Conservation (phyloP, 306 rosid species). For the Gastrolobium bilobum region DNA sequence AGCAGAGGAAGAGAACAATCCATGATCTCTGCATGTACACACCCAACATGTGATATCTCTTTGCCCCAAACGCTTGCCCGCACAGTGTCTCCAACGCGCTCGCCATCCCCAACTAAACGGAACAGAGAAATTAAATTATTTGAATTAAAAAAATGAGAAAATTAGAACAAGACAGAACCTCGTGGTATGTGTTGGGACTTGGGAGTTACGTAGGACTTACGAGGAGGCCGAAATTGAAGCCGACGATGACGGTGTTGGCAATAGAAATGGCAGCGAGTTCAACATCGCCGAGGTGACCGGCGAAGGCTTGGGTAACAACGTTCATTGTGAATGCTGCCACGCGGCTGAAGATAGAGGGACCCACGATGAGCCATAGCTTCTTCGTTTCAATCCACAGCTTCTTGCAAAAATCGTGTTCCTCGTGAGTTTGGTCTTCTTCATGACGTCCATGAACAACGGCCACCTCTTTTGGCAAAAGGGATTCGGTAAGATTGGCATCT, state of each 20-base stretch:
- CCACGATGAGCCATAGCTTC: constrained; percentile 79
- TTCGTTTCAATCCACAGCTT: constrained; percentile 67
- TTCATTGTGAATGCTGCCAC: constrained; percentile 70
- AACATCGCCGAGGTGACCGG: constrained; percentile 80
- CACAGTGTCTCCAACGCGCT: constrained; percentile 87
- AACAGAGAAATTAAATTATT: not conserved
- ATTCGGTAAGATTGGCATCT: constrained; percentile 13
- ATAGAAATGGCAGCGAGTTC: constrained; percentile 78
- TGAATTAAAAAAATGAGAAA: too few relatives aligned
- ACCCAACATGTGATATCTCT: constrained; percentile 67
- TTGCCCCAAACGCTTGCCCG: constrained; percentile 86
- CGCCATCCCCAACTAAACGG: constrained; percentile 75
- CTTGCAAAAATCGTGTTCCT: not conserved
- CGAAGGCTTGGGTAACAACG: constrained; percentile 80
- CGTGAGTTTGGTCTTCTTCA: not conserved
- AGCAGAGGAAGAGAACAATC: constrained; percentile 66
- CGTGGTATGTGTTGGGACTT: too few relatives aligned
- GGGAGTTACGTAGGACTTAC: constrained; percentile 42
- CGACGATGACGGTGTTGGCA: constrained; percentile 71
- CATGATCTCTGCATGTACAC: constrained; percentile 78
- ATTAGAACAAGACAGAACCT: too few relatives aligned
- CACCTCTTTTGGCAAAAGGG: constrained; percentile 18
- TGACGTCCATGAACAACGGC: not conserved
- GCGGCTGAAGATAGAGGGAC: constrained; percentile 83
- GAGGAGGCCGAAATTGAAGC: constrained; percentile 85